Evolutionary conservation across 495 filamentous ascomycete genomes (phyloP).

Genomic region (Bacidia rubella): DNA sequence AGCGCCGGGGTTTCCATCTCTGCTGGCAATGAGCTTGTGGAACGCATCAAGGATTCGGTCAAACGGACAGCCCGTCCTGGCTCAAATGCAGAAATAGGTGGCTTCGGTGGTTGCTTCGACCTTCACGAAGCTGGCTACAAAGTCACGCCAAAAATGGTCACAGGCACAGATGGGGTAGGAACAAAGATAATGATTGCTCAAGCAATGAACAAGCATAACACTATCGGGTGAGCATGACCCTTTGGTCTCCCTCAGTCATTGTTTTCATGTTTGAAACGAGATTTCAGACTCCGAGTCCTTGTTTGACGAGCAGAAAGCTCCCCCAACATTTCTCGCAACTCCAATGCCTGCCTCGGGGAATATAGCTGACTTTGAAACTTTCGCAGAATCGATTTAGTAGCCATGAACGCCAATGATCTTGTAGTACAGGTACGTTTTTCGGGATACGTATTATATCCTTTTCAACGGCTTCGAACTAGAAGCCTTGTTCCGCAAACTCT

Average conservation of each 20-base stretch:
- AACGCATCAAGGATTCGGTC: conserved; percentile 75
- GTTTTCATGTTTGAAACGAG: too few species aligned
- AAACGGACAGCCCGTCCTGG: conserved; percentile 67
- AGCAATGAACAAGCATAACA: conserved; percentile 73
- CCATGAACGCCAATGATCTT: conserved; percentile 97
- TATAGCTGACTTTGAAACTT: too few species aligned
- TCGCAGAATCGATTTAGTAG: conserved; percentile 91
- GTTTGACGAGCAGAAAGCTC: too few species aligned
- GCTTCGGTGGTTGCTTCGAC: conserved; percentile 85
- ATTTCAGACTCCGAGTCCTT: too few species aligned
- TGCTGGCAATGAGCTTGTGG: conserved; percentile 78
- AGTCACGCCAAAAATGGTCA: conserved; percentile 60
- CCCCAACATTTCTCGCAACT: too few species aligned
- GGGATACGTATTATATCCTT: too few species aligned
- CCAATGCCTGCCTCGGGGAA: too few species aligned
- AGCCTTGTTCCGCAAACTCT: too few species aligned
- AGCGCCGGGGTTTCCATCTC: conserved; percentile 84
- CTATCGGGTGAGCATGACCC: too few species aligned
- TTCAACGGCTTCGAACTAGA: too few species aligned
- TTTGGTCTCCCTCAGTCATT: too few species aligned
- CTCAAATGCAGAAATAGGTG: conserved; percentile 81
- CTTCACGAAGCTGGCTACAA: conserved; percentile 63
- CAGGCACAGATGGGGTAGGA: conserved; percentile 89
- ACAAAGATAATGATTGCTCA: conserved; percentile 95
- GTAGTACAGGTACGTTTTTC: too few species aligned